Percentiles rank a stretch among this genome's conserved stretches.
These are phyloP conservation scores for Geotrichum reessii DNA, from an alignment of 1,139 yeast genomes.

Conservation along the genomic window DNA sequence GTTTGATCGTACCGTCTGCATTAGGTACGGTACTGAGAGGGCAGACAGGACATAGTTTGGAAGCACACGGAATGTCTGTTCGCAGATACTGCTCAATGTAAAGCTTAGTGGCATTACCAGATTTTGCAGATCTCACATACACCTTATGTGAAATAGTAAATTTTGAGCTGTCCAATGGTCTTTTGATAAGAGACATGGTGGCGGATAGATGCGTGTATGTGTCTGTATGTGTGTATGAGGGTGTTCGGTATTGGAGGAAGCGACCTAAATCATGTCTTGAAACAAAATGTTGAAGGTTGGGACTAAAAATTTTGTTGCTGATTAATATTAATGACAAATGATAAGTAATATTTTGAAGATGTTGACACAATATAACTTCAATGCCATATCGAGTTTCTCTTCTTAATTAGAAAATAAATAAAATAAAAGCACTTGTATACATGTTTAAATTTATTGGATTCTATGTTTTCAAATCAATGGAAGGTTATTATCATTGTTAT, in stretches of 20 bases:
- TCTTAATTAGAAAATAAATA: no score
- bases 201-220: neutral
- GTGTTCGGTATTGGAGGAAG: neutral
- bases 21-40: conserved; percentile 34
- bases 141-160: conserved; percentile 60
- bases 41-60: conserved; percentile 63
- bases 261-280: neutral
- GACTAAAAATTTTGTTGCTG: neutral
- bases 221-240: no score
- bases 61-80: conserved; percentile 86
- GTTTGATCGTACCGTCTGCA: conserved; percentile 41
- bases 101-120: conserved; percentile 84
- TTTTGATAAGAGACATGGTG: conserved; percentile 21
- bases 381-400: no score
- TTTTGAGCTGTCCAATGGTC: conserved; percentile 20
- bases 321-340: neutral
- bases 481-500: no score
- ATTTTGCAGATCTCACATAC: conserved; percentile 74
- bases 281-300: neutral
- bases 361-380: neutral
- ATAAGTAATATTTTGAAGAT: neutral
- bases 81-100: conserved; percentile 92
- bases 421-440: no score
- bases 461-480: no score
- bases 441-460: no score